Evolutionary conservation across 106 monocot genomes (phyloP).

Genomic region (Acorus calamus): DNA sequence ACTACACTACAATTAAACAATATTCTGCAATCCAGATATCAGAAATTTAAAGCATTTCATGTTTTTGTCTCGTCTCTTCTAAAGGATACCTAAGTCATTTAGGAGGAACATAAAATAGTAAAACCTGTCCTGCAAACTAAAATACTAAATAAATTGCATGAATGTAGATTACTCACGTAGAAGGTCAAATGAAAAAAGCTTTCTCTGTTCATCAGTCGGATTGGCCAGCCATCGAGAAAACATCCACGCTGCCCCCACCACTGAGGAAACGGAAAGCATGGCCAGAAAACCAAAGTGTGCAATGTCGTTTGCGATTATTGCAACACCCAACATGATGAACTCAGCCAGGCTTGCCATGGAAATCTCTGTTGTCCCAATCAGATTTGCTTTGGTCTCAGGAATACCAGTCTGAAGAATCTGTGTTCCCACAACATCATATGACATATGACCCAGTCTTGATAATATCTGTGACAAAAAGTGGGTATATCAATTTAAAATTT

Average conservation of each 20-base stretch:
- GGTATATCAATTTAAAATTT: no score
- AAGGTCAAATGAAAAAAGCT: slow-evolving; percentile 52
- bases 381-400: slow-evolving; percentile 78
- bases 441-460: slow-evolving; percentile 90
- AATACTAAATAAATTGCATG: no score
- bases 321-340: slow-evolving; percentile 81
- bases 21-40: no score
- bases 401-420: slow-evolving; percentile 97
- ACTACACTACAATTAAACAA: no score
- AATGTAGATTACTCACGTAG: neutral
- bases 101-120: no score
- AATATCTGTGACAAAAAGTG: slow-evolving; percentile 38
- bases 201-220: slow-evolving; percentile 68
- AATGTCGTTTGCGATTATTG: slow-evolving; percentile 83
- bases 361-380: slow-evolving; percentile 77
- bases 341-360: slow-evolving; percentile 96
- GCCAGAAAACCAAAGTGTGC: slow-evolving; percentile 79
- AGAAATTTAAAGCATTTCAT: no score
- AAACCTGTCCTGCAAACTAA: no score
- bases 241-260: slow-evolving; percentile 62
- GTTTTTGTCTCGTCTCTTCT: no score
- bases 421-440: slow-evolving; percentile 93
- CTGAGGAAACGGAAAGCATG: slow-evolving; percentile 59
- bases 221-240: slow-evolving; percentile 81
- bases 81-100: no score